Conservation (phyloP, 179 eudicot genomes). For the Carnegiea gigantea region DNA sequence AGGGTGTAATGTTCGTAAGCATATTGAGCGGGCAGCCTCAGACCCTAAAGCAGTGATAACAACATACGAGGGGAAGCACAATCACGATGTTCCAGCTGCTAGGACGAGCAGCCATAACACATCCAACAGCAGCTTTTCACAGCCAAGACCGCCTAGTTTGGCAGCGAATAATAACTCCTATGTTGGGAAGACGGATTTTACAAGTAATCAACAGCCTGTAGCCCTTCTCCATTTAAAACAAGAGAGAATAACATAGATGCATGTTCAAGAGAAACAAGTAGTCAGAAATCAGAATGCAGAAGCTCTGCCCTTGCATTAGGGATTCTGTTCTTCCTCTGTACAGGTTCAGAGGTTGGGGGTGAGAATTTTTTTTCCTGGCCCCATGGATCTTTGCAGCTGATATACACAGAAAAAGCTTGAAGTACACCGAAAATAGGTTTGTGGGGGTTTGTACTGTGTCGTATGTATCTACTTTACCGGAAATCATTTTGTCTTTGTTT, state of each 20-base stretch:
- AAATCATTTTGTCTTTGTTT: conserved; percentile 2
- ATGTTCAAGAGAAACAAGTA: background rate
- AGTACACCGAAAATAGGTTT: conserved; percentile 16
- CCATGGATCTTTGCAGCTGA: conserved; percentile 8
- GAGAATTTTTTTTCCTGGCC: background rate
- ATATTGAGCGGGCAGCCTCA: conserved; percentile 82
- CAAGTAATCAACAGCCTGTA: conserved; percentile 4
- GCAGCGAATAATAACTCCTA: conserved; percentile 31
- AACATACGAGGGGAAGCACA: conserved; percentile 92
- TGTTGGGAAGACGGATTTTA: background rate
- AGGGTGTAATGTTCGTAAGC: conserved; percentile 94
- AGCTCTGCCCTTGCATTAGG: background rate
- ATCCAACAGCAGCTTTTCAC: conserved; percentile 34
- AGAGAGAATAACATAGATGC: conserved; percentile 1
- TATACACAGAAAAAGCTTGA: conserved; percentile 19
- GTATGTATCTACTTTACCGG: conserved; percentile 28
- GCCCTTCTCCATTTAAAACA: conserved; percentile 5
- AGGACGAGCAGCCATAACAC: conserved; percentile 78
- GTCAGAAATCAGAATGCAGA: background rate
- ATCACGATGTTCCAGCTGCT: conserved; percentile 72
- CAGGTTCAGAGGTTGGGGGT: background rate
- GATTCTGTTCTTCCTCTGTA: background rate
- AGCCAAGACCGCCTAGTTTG: conserved; percentile 42
- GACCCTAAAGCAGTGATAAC: conserved; percentile 89
- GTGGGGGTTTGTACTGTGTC: conserved; percentile 13